Evolutionary conservation across 1,139 yeast genomes (phyloP), one percentile per base, ranked within the genome.

Genomic region (Groenewaldozyma sp.): DNA sequence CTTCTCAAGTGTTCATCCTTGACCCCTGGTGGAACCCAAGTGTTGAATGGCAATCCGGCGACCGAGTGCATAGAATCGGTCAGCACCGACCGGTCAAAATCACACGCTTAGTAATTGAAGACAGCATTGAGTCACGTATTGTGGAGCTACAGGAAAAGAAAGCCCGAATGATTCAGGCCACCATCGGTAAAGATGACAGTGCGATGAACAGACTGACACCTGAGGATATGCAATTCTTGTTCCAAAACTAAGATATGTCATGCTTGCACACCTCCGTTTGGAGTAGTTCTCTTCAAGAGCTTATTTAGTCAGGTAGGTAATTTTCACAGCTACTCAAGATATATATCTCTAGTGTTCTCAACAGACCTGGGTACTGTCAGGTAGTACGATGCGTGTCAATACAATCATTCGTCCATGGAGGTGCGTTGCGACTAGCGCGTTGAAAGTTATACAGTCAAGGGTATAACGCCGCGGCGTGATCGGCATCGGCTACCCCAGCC

Each of bases 21-120:
- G 98, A 91, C 54, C 97, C 97, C 21, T 91, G 98, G 97, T 91
- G 97, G 97, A 91, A 91, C 56, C 97, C 97, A 1, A 82, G 94
- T 52, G 94, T 87, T 3, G 97, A 91, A 61, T 91, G 96, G 88
- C 98, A 91, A 60, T 82, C 94, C 36, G 95, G 94, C 65, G 99
- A 93, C 61, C 77, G 99, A 63, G 96, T 91, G 18, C 98, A 91
- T 63, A 77, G 98, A 64, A 91, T 91, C 47, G 97, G 97, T 3
- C 99, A 91, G 59, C 83, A 76, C 53, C 67, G 98, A 47, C 98
- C 98, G 0, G 95, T 91, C n/a, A 73, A 83, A 47, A 87, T 91
- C 52, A 86, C 95, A 4, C 71, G 96, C 37, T 78, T 91, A 54
- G 86, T 95, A 53, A 87, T 91, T 41, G 96, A 87, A 53, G 98